phyloP scores from a whole-genome alignment of 805 yeast genomes.

The Hagleromyces aurorensis region DNA sequence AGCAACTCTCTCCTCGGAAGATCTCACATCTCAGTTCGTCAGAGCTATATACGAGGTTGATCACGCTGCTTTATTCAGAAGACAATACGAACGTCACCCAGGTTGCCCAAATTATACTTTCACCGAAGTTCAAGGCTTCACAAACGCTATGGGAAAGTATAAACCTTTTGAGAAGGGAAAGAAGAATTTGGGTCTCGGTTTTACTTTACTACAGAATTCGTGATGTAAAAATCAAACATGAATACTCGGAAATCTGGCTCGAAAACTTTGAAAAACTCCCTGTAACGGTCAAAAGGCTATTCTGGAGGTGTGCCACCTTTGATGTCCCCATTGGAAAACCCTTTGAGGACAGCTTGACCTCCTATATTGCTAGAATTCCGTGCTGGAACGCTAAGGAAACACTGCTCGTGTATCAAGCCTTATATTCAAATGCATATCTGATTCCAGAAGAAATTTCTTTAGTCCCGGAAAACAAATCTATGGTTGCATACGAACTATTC shows the following conservation, averaged over 20 bases:
- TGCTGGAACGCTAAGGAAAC: slow-evolving; percentile 10
- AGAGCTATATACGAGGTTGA: slow-evolving; percentile 13
- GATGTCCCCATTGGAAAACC: slow-evolving; percentile 1
- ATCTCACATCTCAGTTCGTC: slow-evolving; percentile 6
- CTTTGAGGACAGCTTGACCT: slow-evolving; percentile 2
- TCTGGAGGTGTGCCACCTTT: slow-evolving; percentile 21
- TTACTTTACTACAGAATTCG: slow-evolving; percentile 19
- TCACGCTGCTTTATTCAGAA: slow-evolving; percentile 18
- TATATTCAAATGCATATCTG: slow-evolving; percentile 18
- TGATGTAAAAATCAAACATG: slow-evolving; percentile 8
- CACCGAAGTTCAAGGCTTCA: slow-evolving; percentile 17
- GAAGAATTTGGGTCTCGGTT: slow-evolving; percentile 15
- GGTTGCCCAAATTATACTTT: slow-evolving; percentile 14
- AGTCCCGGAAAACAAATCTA: slow-evolving; percentile 19
- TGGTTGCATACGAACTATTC: too few species aligned
- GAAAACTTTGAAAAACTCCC: slow-evolving; percentile 10
- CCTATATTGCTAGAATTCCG: slow-evolving; percentile 2
- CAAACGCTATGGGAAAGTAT: slow-evolving; percentile 15
- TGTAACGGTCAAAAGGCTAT: slow-evolving; percentile 16
- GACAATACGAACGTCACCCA: slow-evolving; percentile 10
- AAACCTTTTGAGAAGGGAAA: slow-evolving; percentile 11
- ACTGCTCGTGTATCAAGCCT: slow-evolving; percentile 23
- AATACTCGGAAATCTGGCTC: slow-evolving; percentile 14
- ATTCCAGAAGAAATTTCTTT: slow-evolving; percentile 10
- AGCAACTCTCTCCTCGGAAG: not conserved